Conservation (phyloP, 768 basidiomycete genomes). For the Suillus variegatus region DNA sequence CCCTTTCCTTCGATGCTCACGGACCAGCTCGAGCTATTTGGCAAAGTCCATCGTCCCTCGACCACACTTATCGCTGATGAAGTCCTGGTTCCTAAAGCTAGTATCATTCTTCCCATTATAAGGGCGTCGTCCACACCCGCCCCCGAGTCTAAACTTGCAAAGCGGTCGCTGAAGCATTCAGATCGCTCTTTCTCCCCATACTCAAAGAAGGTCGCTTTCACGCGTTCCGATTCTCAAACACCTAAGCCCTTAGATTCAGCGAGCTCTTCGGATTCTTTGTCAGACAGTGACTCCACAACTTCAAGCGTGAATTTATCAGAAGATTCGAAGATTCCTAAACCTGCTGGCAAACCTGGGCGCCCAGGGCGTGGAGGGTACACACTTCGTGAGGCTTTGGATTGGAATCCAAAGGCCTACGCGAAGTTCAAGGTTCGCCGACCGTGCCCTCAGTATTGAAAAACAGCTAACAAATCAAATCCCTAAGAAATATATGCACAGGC, state of each 20-base stretch:
- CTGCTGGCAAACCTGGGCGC: conserved; percentile 21
- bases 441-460: not conserved
- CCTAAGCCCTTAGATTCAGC: not conserved
- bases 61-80: conserved; percentile 5
- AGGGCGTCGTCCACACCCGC: not conserved
- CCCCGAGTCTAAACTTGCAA: not conserved
- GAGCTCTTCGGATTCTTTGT: not conserved
- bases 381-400: conserved; percentile 19
- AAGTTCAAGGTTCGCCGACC: conserved; percentile 22
- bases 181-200: not conserved
- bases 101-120: not conserved
- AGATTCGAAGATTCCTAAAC: conserved; percentile 25
- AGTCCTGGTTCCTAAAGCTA: not conserved
- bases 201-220: not conserved
- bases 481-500: conserved; percentile 2
- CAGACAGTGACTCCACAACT: not conserved
- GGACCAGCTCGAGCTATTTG: not conserved
- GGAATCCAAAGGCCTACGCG: conserved; percentile 17
- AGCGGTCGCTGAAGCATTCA: not conserved
- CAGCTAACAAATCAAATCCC: not conserved
- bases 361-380: conserved; percentile 28
- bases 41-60: not conserved
- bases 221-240: not conserved
- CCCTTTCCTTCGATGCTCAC: not conserved
- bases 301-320: conserved; percentile 4